Base-by-base conservation (phyloP, 768 basidiomycete species). In the Brasilioporus rufonigricans region DNA sequence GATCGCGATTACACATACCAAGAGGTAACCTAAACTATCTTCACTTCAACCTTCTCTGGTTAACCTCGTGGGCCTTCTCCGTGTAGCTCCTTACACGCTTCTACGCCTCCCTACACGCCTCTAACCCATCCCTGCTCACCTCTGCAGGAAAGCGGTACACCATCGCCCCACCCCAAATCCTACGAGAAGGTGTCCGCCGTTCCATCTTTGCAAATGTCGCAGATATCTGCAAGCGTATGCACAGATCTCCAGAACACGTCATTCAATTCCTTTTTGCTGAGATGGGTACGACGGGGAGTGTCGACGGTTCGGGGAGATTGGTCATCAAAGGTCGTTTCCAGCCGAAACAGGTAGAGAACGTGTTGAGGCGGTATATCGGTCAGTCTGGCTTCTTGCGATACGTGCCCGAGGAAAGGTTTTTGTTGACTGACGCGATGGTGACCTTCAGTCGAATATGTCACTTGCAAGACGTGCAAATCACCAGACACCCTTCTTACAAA, bases 381-480 rank as follows among this genome's bases (percentile, higher is more conserved):
- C 71, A 62, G 87, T 77, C 43, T 51, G 1, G 29, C 13, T 16
- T 44, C 13, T 44, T 16, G 31, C 14, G 32, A 36, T 21, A 6
- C 19, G 13, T 13, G 7, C 11, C 26, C 29, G 36, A 33, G 10
- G n/a, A 24, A 29, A 23, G 18, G n/a, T 44, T 13, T 11, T 48
- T 19, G 35, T 41, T 4, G 44, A 39, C 44, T 54, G 39, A 61
- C 44, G 29, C 13, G 52, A 24, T 19, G 39, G 12, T 10, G 2
- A 40, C 12, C 40, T 56, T 13, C 61, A 96, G 95, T 96, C 57
- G 95, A 98, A 76, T 98, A 98, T 73, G 96, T 98, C 57, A 95
- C 95, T 36, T 99, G 97, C 84, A 96, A 97, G 75, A 98, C 95
- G 38, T 99, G 97, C 82, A 99, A 98, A 76, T 98, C 96, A 1